Percentiles rank a stretch among this genome's conserved stretches.
phyloP scores from a whole-genome alignment of 2,329 filamentous ascomycete genomes.

The Eurotiales sp. region DNA sequence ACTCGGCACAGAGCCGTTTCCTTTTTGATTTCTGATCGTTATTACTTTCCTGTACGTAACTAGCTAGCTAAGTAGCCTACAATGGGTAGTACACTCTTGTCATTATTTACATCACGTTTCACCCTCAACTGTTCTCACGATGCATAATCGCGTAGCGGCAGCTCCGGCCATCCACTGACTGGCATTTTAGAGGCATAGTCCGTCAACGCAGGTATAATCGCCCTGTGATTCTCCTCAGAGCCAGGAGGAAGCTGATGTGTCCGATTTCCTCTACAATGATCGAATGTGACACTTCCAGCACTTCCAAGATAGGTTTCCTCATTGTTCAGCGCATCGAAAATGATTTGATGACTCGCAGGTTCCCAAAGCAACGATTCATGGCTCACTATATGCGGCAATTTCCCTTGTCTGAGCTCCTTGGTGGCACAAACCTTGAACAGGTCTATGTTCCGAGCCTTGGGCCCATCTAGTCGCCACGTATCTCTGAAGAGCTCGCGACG shows the following conservation, averaged over 20 bases:
- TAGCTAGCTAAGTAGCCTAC: too few relatives aligned
- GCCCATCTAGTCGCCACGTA: neutral
- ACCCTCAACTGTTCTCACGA: too few relatives aligned
- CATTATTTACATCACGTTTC: too few relatives aligned
- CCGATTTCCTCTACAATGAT: neutral
- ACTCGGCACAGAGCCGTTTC: too few relatives aligned
- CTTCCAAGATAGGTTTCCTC: slow-evolving; percentile 6
- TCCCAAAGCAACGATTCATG: slow-evolving; percentile 6
- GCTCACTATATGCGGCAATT: slow-evolving; percentile 3
- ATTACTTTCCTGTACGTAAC: too few relatives aligned
- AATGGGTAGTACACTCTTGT: too few relatives aligned
- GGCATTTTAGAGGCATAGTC: neutral
- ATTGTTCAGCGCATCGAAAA: neutral
- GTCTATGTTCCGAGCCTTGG: neutral
- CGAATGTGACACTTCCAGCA: neutral
- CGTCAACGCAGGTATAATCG: neutral
- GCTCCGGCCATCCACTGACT: neutral
- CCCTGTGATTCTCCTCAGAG: neutral
- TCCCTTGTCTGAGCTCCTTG: neutral
- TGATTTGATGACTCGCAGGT: neutral
- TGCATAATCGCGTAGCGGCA: neutral
- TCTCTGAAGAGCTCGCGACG: neutral
- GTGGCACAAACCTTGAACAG: slow-evolving; percentile 1
- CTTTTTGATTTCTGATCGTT: too few relatives aligned
- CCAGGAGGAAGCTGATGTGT: neutral